Percentiles rank a stretch among this genome's conserved stretches.
These are phyloP conservation scores for Kondoa subrosea DNA, from an alignment of 768 basidiomycete species.

Conservation along the genomic window DNA sequence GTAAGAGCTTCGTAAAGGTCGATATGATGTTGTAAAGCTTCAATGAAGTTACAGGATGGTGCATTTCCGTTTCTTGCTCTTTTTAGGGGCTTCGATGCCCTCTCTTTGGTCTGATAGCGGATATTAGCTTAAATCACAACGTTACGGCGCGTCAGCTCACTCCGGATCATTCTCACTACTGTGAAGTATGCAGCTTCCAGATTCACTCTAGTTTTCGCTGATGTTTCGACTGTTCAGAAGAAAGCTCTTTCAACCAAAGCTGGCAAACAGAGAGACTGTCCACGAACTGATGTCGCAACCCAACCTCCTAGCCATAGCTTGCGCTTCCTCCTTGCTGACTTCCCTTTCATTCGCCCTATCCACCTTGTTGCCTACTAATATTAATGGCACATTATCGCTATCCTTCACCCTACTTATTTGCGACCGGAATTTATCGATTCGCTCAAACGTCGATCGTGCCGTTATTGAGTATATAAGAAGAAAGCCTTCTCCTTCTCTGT, in stretches of 20 bases:
- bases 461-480: slow-evolving; percentile 95
- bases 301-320: slow-evolving; percentile 58
- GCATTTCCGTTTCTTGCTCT: slow-evolving; percentile 14
- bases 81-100: not conserved
- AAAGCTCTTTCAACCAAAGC: not conserved
- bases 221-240: slow-evolving; percentile 51
- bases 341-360: slow-evolving; percentile 92
- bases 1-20: not conserved
- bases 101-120: slow-evolving; percentile 4
- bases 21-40: not conserved
- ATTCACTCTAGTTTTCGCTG: slow-evolving; percentile 85
- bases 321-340: slow-evolving; percentile 79
- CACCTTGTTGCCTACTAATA: slow-evolving; percentile 95
- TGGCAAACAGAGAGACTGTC: not conserved
- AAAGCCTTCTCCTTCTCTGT: slow-evolving; percentile 66
- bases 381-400: slow-evolving; percentile 83
- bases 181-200: slow-evolving; percentile 70
- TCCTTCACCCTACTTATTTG: slow-evolving; percentile 88
- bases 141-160: not conserved
- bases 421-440: slow-evolving; percentile 88
- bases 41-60: slow-evolving; percentile 14
- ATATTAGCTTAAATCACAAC: not conserved
- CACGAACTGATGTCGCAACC: slow-evolving; percentile 56
- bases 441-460: slow-evolving; percentile 91
- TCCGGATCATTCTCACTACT: slow-evolving; percentile 17